A percentile compares a stretch with the other conserved stretches of the same genome.
Evolutionary conservation across 2,329 filamentous ascomycete species (phyloP).

Genomic region (Claviceps digitariae): DNA sequence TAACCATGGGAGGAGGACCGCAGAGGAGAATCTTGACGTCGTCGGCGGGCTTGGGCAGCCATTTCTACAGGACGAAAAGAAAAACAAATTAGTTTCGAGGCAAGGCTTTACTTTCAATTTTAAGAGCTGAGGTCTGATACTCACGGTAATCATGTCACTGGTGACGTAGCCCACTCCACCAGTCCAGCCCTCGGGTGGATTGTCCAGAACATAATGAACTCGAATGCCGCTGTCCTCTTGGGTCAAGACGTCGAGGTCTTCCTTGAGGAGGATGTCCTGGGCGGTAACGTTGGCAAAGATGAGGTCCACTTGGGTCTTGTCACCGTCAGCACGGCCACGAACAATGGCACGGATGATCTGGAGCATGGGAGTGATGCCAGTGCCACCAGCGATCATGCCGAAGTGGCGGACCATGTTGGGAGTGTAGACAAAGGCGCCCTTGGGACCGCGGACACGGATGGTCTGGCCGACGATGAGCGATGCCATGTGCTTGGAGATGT

Average conservation of each 20-base stretch:
- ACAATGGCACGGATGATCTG: slow-evolving; percentile 89
- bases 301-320: slow-evolving; percentile 80
- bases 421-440: slow-evolving; percentile 94
- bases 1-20: slow-evolving; percentile 92
- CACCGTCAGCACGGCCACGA: slow-evolving; percentile 62
- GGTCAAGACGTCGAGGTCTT: slow-evolving; percentile 72
- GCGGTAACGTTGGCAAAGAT: slow-evolving; percentile 94
- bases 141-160: slow-evolving; percentile 81
- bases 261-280: slow-evolving; percentile 85
- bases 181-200: slow-evolving; percentile 80
- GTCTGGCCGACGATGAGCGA: slow-evolving; percentile 69
- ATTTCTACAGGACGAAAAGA: slow-evolving; percentile 32
- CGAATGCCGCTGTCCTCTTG: slow-evolving; percentile 69
- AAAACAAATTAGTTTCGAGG: background rate
- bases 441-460: slow-evolving; percentile 86
- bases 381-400: slow-evolving; percentile 96
- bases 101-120: background rate
- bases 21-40: slow-evolving; percentile 93
- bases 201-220: slow-evolving; percentile 92
- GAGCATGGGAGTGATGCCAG: slow-evolving; percentile 96
- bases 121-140: slow-evolving; percentile 9
- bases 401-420: slow-evolving; percentile 95
- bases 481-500: slow-evolving; percentile 90
- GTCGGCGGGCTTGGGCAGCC: slow-evolving; percentile 64
- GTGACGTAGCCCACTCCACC: slow-evolving; percentile 94